These are phyloP conservation scores for Suillus americanus DNA, from an alignment of 768 basidiomycete genomes.

Conservation along the genomic window DNA sequence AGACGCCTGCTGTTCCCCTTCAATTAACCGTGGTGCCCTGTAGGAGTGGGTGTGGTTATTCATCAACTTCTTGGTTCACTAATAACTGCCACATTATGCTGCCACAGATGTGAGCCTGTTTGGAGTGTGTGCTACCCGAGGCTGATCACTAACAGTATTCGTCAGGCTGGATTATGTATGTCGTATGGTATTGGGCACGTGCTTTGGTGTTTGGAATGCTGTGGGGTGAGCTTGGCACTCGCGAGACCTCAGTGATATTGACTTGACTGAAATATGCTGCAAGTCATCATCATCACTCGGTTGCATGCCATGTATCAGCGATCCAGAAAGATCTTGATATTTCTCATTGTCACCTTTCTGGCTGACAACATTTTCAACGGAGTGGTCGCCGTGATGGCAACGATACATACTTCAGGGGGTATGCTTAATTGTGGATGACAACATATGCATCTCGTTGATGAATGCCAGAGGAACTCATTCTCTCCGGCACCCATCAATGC, in stretches of 20 bases:
- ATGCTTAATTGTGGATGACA: background rate
- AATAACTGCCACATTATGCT: too few species aligned
- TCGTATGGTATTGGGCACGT: background rate
- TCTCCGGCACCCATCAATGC: background rate
- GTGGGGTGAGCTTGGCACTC: background rate
- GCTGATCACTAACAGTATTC: background rate
- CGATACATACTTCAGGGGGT: background rate
- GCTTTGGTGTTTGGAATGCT: background rate
- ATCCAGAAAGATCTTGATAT: background rate
- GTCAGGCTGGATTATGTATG: background rate
- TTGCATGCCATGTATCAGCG: background rate
- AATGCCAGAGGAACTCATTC: background rate
- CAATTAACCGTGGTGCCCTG: too few species aligned
- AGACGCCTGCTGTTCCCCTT: background rate
- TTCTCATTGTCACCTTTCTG: background rate
- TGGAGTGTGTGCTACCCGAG: background rate
- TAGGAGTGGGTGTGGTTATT: too few species aligned
- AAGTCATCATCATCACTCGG: background rate
- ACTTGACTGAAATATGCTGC: background rate
- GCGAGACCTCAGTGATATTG: background rate
- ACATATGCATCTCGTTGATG: background rate
- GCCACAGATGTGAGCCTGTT: too few species aligned
- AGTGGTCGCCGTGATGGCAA: background rate
- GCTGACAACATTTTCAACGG: fast-evolving
- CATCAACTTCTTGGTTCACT: too few species aligned